These are phyloP conservation scores for Backusella macrospora DNA, from an alignment of 192 early-diverging fungal species.

Conservation along the genomic window DNA sequence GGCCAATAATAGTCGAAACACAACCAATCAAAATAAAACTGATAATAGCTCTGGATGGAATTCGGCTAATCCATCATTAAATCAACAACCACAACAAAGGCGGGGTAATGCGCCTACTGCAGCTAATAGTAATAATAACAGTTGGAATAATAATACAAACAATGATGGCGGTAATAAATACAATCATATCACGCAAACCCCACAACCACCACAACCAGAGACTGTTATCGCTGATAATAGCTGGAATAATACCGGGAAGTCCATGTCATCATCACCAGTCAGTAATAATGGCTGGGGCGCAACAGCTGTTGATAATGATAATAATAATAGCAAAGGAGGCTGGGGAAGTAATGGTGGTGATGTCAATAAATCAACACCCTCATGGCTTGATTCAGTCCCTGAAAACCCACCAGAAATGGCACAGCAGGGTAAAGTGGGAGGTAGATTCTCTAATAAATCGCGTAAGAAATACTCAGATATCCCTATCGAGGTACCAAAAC, in stretches of 20 bases:
- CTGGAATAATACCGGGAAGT: too few relatives aligned
- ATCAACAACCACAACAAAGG: too few relatives aligned
- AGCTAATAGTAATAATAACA: too few relatives aligned
- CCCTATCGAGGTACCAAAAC: constrained; percentile 15
- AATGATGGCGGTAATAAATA: background rate
- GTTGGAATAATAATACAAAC: background rate
- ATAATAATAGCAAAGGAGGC: background rate
- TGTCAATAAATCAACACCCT: background rate
- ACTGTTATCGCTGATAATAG: too few relatives aligned
- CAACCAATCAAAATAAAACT: too few relatives aligned
- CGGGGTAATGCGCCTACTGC: too few relatives aligned
- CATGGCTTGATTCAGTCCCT: constrained; percentile 7
- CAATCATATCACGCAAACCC: background rate
- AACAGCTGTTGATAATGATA: background rate
- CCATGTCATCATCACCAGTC: too few relatives aligned
- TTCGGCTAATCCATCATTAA: too few relatives aligned
- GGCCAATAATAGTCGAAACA: too few relatives aligned
- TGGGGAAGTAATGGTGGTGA: background rate
- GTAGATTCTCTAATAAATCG: constrained; percentile 10
- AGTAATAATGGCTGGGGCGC: background rate
- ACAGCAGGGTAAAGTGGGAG: background rate
- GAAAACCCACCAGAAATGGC: background rate
- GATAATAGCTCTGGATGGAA: too few relatives aligned
- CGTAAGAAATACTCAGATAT: constrained; percentile 10
- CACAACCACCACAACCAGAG: too few relatives aligned